Evolutionary conservation across 495 filamentous ascomycete species (phyloP).

Genomic region (Apodospora peruviana): DNA sequence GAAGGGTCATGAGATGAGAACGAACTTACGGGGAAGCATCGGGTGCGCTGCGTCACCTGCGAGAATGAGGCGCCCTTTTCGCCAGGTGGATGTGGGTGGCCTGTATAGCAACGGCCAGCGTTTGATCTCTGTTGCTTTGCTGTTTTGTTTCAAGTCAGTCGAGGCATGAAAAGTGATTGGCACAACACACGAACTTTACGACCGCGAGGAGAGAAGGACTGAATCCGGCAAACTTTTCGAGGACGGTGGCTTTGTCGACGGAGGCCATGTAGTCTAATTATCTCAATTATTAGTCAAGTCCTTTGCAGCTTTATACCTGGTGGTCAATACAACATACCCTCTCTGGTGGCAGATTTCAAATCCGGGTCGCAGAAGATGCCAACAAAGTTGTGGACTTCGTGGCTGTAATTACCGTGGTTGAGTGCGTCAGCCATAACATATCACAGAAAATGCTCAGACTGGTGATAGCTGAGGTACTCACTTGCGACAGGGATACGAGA

Average conservation of each 20-base stretch:
- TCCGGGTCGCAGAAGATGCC: conserved; percentile 2
- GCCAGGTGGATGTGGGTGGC: conserved; percentile 26
- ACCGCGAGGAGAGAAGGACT: conserved; percentile 13
- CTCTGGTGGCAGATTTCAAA: conserved; percentile 8
- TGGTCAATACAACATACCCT: background rate
- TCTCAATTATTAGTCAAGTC: background rate
- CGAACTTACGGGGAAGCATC: conserved; percentile 45
- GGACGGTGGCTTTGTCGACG: conserved; percentile 18
- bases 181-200: background rate
- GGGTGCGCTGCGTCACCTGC: conserved; percentile 47
- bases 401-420: too few relatives aligned
- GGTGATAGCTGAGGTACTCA: conserved; percentile 22
- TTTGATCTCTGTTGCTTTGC: conserved; percentile 36
- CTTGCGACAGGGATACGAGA: conserved; percentile 39
- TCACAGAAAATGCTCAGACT: conserved; percentile 32
- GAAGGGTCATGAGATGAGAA: conserved; percentile 20
- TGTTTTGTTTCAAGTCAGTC: conserved; percentile 15
- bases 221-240: conserved; percentile 15
- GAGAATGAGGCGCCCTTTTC: conserved; percentile 31
- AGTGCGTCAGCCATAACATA: too few relatives aligned
- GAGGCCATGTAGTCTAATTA: conserved; percentile 18
- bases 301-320: background rate
- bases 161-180: background rate
- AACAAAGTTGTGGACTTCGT: conserved; percentile 35
- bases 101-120: conserved; percentile 41